phyloP scores from a whole-genome alignment of 1,284 basidiomycete genomes.

The Leccinum griseonigrum region DNA sequence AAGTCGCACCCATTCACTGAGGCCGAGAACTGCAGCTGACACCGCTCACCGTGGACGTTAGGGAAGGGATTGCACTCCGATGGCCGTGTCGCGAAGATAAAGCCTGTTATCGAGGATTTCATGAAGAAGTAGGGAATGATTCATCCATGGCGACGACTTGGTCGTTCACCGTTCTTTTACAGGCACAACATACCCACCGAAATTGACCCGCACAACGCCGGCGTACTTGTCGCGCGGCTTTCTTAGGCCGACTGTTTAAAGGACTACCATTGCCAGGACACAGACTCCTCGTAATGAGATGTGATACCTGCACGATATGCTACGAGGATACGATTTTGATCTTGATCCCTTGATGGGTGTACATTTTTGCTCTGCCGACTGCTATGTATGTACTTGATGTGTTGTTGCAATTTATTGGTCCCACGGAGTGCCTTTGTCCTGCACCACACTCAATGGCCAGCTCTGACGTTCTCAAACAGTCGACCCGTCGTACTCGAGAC shows the following conservation, averaged over 20 bases:
- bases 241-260: conserved; percentile 23
- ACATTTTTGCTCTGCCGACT: background rate
- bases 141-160: background rate
- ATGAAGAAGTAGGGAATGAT: conserved; percentile 65
- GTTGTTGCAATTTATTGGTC: background rate
- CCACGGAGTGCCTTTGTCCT: background rate
- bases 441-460: conserved; percentile 12
- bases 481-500: conserved; percentile 6
- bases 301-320: background rate
- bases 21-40: background rate
- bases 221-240: conserved; percentile 84
- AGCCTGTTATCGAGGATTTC: conserved; percentile 88
- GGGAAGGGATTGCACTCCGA: conserved; percentile 87
- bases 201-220: conserved; percentile 80
- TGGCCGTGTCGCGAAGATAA: conserved; percentile 82
- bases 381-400: background rate
- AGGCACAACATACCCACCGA: conserved; percentile 35
- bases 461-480: conserved; percentile 8
- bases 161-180: background rate
- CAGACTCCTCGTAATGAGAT: background rate
- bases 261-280: background rate
- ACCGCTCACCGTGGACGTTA: conserved; percentile 14
- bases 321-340: background rate
- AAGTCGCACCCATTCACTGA: conserved; percentile 27
- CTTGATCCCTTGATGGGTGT: background rate